Evolutionary conservation across 148 eudicot species (phyloP), one percentile per base, ranked within the genome.

Genomic region (Agrostemma githago): DNA sequence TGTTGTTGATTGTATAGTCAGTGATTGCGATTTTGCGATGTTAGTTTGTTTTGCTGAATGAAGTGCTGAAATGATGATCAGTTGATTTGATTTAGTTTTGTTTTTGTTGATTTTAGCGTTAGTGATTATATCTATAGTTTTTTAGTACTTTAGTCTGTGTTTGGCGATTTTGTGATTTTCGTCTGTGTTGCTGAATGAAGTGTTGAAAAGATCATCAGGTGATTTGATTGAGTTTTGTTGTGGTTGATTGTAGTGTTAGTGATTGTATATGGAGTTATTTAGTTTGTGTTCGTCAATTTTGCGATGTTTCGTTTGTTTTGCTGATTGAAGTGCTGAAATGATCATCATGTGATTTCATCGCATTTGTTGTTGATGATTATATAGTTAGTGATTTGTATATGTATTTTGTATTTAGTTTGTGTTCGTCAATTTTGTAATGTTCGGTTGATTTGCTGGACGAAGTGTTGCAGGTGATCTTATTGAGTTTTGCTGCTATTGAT

Each of bases 261-360:
- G 54, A 43, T 48, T 6, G 54, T 48, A 8, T 48, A 1, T 51
- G 14, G 1, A 51, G 56, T 7, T 9, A 51, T 7, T 51, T 51
- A 8, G 2, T 51, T 51, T 8, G 16, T 26, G 34, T 26, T 26
- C 1, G 34, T 48, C 53, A 11, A 48, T 51, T 51, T 9, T 51
- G 56, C 14, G 56, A 8, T 51, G 56, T 51, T 51, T 10, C n/a
- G 56, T 51, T 51, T 48, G 11, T 12, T 51, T 51, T 51, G 56
- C 15, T 51, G 56, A 51, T 1, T 9, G 56, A 51, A 51, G 56
- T 11, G 16, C 34, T 26, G 34, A 26, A 26, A 26, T 0, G 96
- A 90, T 51, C 15, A 15, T 10, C 16, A 8, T 9, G 16, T 19
- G 12, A 20, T 62, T 12, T 2, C 41, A 5, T 6, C n/a, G 69